These are phyloP conservation scores for Podila horticola DNA, from an alignment of 192 early-diverging fungal genomes.

Conservation along the genomic window DNA sequence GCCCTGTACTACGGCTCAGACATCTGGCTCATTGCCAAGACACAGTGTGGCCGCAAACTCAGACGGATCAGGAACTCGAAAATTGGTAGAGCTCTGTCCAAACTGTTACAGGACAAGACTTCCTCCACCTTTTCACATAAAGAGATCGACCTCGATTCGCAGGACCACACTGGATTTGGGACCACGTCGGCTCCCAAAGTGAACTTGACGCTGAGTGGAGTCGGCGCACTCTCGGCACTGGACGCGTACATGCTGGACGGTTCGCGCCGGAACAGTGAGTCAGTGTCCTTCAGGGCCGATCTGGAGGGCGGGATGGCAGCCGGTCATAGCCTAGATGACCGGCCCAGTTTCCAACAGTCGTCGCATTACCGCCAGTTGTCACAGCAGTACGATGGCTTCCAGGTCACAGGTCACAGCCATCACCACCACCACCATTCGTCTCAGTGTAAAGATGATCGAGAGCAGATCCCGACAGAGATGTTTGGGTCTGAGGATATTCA, in stretches of 20 bases:
- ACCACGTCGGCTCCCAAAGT: not conserved
- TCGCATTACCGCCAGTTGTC: slow-evolving; percentile 26
- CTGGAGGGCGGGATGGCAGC: slow-evolving; percentile 5
- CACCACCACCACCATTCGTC: not conserved
- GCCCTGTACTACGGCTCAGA: slow-evolving; percentile 71
- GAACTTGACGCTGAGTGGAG: not conserved
- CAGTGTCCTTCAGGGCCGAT: slow-evolving; percentile 10
- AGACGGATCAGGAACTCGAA: not conserved
- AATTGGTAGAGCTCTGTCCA: not conserved
- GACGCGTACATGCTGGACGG: not conserved
- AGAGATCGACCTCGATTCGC: not conserved
- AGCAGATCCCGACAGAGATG: slow-evolving; percentile 48
- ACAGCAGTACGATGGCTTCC: not conserved
- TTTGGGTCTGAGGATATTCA: slow-evolving; percentile 44
- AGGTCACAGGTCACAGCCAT: not conserved
- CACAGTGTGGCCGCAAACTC: slow-evolving; percentile 1
- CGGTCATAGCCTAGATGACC: slow-evolving; percentile 3
- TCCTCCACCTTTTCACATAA: not conserved
- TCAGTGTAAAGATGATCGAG: slow-evolving; percentile 9
- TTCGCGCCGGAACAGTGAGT: slow-evolving; percentile 14
- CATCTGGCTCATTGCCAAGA: slow-evolving; percentile 57
- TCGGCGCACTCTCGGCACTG: not conserved
- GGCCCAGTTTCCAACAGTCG: slow-evolving; percentile 7
- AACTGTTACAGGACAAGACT: not conserved
- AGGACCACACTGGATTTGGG: too few species aligned